phyloP scores from a whole-genome alignment of 2,329 filamentous ascomycete species.

The Didymella pinodella region DNA sequence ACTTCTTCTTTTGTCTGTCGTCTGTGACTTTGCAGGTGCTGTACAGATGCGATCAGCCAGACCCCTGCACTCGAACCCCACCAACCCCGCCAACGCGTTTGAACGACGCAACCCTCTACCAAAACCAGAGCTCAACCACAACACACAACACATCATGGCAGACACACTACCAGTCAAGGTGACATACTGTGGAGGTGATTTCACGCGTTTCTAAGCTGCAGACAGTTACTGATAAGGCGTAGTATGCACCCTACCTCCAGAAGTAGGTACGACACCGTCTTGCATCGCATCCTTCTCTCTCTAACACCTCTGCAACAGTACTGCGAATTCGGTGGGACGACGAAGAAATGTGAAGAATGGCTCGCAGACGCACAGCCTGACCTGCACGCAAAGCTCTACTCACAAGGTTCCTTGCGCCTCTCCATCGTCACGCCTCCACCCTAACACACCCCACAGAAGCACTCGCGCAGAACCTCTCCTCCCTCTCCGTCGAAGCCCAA shows the following conservation, averaged over 20 bases:
- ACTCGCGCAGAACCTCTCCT: conserved; percentile 81
- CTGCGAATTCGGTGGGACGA: conserved; percentile 96
- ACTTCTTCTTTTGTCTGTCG: background rate
- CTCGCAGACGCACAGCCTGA: conserved; percentile 76
- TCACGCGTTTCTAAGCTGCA: background rate
- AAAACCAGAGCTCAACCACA: conserved; percentile 8
- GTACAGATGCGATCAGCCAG: background rate
- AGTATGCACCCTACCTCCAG: conserved; percentile 72
- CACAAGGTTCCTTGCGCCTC: conserved; percentile 68
- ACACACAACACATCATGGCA: conserved; percentile 39
- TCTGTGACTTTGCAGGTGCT: background rate
- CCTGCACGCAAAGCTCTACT: conserved; percentile 84
- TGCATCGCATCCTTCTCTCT: background rate
- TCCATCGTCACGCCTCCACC: too few relatives aligned
- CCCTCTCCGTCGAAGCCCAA: conserved; percentile 88
- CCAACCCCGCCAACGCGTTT: conserved; percentile 22
- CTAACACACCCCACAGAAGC: conserved; percentile 56
- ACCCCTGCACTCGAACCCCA: conserved; percentile 14
- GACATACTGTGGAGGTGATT: conserved; percentile 67
- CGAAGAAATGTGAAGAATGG: conserved; percentile 98
- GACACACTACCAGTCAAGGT: conserved; percentile 59
- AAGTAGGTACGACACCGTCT: conserved; percentile 62
- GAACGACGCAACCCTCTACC: conserved; percentile 20
- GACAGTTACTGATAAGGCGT: conserved; percentile 31
- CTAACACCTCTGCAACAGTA: conserved; percentile 67